Evolutionary conservation across 1,139 yeast genomes (phyloP).

Genomic region (Yamadazyma friedrichii): DNA sequence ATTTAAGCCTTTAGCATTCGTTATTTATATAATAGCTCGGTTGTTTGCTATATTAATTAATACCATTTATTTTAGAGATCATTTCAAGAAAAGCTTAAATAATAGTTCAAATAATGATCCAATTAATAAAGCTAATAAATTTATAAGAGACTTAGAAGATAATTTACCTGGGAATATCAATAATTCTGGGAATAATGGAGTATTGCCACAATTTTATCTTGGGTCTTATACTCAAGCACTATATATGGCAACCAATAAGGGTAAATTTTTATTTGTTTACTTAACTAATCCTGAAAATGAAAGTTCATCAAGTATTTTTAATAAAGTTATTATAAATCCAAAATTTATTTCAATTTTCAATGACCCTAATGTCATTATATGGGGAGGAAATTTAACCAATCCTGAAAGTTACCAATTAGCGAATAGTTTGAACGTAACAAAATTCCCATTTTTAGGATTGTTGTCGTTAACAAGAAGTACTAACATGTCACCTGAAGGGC

Average conservation of each 20-base stretch:
- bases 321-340: conserved; percentile 54
- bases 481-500: conserved; percentile 61
- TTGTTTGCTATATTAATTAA: conserved; percentile 25
- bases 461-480: conserved; percentile 55
- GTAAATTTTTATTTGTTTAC: conserved; percentile 70
- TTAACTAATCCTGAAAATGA: conserved; percentile 76
- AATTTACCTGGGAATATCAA: conserved; percentile 16
- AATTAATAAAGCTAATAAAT: conserved; percentile 33
- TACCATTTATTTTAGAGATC: conserved; percentile 29
- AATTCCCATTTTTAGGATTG: conserved; percentile 78
- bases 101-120: conserved; percentile 23
- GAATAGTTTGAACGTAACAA: conserved; percentile 67
- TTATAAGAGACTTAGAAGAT: conserved; percentile 37
- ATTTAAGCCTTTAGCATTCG: conserved; percentile 29
- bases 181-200: not conserved
- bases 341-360: conserved; percentile 51
- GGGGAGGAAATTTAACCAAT: conserved; percentile 86
- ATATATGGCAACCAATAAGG: conserved; percentile 62
- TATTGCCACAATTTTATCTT: conserved; percentile 53
- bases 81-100: conserved; percentile 8
- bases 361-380: conserved; percentile 56
- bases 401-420: conserved; percentile 87
- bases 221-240: conserved; percentile 81
- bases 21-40: conserved; percentile 24
- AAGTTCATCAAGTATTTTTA: conserved; percentile 52